phyloP scores from a whole-genome alignment of 768 basidiomycete genomes.

The Amylocystis lapponica region DNA sequence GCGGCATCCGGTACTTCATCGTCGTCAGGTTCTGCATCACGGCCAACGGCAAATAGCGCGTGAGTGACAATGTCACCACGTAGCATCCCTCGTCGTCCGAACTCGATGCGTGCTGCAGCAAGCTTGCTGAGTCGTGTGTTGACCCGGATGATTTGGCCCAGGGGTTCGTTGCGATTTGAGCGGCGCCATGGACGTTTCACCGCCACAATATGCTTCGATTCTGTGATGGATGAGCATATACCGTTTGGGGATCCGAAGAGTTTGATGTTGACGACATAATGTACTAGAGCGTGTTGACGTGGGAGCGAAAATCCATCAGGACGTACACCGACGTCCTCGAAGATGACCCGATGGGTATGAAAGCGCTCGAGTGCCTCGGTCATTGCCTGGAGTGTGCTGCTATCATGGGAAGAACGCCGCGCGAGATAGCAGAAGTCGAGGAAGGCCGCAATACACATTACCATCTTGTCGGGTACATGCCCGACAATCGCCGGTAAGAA shows the following conservation, averaged over 20 bases:
- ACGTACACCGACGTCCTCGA: constrained; percentile 7
- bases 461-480: too few species aligned
- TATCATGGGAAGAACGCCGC: neutral
- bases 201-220: too few species aligned
- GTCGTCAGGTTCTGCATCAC: too few species aligned
- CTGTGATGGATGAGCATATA: too few species aligned
- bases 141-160: neutral
- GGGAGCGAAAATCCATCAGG: constrained; percentile 14
- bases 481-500: constrained; percentile 13
- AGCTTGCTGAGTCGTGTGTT: constrained; percentile 5
- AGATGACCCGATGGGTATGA: constrained; percentile 10
- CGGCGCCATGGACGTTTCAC: too few species aligned
- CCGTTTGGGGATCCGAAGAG: constrained; percentile 17
- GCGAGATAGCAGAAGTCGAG: constrained; percentile 20
- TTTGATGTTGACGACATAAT: constrained; percentile 11
- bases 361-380: constrained; percentile 7
- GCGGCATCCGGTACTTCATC: too few species aligned
- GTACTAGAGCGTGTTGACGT: constrained; percentile 12
- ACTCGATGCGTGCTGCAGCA: constrained; percentile 4
- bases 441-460: constrained; percentile 5
- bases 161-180: constrained; percentile 5
- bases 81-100: constrained; percentile 6
- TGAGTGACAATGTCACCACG: neutral
- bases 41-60: neutral
- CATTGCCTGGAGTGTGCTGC: constrained; percentile 1